Percentiles rank a stretch among this genome's conserved stretches.
These are phyloP conservation scores for Jackrogersella minutella DNA, from an alignment of 495 filamentous ascomycete genomes.

Conservation along the genomic window DNA sequence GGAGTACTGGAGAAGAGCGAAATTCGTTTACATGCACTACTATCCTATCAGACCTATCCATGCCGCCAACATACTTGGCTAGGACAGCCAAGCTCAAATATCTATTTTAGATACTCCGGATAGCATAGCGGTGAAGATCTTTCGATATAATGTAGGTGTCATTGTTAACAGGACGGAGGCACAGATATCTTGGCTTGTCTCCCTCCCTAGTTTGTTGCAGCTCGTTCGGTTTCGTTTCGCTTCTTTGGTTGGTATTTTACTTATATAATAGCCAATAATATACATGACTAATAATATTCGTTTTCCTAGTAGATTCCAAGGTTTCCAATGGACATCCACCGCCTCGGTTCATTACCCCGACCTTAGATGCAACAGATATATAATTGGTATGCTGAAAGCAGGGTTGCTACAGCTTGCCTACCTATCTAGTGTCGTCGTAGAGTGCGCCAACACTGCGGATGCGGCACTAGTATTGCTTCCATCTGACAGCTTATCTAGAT, in stretches of 20 bases:
- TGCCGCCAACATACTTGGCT: slow-evolving; percentile 12
- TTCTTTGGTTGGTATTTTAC: slow-evolving; percentile 2
- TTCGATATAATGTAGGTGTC: slow-evolving; percentile 1
- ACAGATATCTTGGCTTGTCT: slow-evolving; percentile 23
- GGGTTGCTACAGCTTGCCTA: slow-evolving; percentile 7
- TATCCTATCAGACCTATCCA: slow-evolving; percentile 10
- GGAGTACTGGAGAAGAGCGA: slow-evolving; percentile 17
- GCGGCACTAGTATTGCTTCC: slow-evolving; percentile 24
- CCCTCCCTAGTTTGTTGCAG: slow-evolving; percentile 1
- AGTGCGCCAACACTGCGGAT: slow-evolving; percentile 33
- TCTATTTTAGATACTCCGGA: slow-evolving; percentile 30
- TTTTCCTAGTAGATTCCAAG: not conserved
- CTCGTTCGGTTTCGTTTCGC: slow-evolving; percentile 13
- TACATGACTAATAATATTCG: slow-evolving; percentile 9
- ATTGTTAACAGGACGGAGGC: slow-evolving; percentile 6
- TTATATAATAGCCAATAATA: slow-evolving; percentile 23
- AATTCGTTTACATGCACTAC: slow-evolving; percentile 12
- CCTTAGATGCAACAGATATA: slow-evolving; percentile 28
- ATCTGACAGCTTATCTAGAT: slow-evolving; percentile 43
- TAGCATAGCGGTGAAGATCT: slow-evolving; percentile 23
- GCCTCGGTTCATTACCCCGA: slow-evolving; percentile 21
- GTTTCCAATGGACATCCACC: slow-evolving; percentile 3
- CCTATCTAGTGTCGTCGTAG: slow-evolving; percentile 24
- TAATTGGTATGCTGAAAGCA: slow-evolving; percentile 24
- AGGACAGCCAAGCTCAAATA: slow-evolving; percentile 20